A percentile compares a stretch with the other conserved stretches of the same genome.
These are phyloP conservation scores for Stephania cephalantha DNA, from an alignment of 164 flowering plant species.

Conservation along the genomic window DNA sequence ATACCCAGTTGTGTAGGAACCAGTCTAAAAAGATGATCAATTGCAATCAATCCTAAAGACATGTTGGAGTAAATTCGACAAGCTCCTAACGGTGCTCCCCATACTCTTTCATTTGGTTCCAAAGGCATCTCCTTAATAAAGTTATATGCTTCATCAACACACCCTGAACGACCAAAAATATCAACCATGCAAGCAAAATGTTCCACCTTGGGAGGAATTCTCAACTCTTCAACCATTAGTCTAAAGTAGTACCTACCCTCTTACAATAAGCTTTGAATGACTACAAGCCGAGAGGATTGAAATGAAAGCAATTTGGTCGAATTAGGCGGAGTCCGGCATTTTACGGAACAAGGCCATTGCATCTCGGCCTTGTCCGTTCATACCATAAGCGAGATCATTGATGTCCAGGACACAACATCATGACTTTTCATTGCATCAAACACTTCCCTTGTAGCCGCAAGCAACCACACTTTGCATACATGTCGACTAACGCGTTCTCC, in stretches of 20 bases:
- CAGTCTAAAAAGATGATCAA: conserved; percentile 31
- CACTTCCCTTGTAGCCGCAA: conserved; percentile 26
- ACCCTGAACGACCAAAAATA: conserved; percentile 33
- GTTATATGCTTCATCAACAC: conserved; percentile 29
- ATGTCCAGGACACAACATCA: conserved; percentile 42
- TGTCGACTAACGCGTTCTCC: conserved; percentile 36
- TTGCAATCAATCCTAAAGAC: conserved; percentile 29
- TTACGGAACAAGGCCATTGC: conserved; percentile 22
- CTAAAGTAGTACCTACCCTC: conserved; percentile 23
- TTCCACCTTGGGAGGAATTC: conserved; percentile 30
- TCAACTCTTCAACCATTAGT: conserved; percentile 24
- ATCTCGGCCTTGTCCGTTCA: conserved; percentile 27
- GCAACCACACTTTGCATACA: conserved; percentile 42
- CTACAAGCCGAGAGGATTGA: conserved; percentile 32
- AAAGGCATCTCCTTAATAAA: conserved; percentile 30
- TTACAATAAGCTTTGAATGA: conserved; percentile 27
- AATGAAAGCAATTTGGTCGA: conserved; percentile 36
- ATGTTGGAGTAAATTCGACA: conserved; percentile 30
- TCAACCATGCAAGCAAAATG: conserved; percentile 40
- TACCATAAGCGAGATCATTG: conserved; percentile 32
- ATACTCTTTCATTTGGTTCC: conserved; percentile 34
- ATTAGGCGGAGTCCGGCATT: conserved; percentile 18
- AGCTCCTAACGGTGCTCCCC: conserved; percentile 39
- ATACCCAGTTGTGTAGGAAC: conserved; percentile 35
- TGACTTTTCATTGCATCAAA: conserved; percentile 23